Conservation (phyloP, 352 stramenopile genomes). For the Phytophthora macrochlamydospora region DNA sequence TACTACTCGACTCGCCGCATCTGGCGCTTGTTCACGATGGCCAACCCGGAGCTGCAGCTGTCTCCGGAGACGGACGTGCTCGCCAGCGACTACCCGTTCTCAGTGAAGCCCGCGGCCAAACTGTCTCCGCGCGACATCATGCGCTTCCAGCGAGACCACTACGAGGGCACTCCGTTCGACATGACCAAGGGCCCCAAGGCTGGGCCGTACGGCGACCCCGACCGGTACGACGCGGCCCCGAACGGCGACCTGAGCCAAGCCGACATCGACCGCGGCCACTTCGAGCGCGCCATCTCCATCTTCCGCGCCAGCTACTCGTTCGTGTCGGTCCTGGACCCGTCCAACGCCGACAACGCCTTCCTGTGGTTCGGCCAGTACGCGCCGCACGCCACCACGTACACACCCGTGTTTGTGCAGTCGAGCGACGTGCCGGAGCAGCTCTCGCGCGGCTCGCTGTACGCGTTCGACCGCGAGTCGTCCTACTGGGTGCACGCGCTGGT, state of each 20-base stretch:
- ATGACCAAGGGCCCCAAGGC: slow-evolving; percentile 78
- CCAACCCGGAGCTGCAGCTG: slow-evolving; percentile 69
- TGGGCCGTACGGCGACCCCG: slow-evolving; percentile 91
- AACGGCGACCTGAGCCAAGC: slow-evolving; percentile 52
- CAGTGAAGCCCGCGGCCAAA: slow-evolving; percentile 53
- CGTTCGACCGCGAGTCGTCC: slow-evolving; percentile 60
- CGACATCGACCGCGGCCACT: slow-evolving; percentile 66
- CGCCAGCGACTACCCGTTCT: slow-evolving; percentile 88
- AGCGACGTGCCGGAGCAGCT: slow-evolving; percentile 53
- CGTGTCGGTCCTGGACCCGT: slow-evolving; percentile 66
- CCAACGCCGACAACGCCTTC: slow-evolving; percentile 64
- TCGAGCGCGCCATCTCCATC: slow-evolving; percentile 94
- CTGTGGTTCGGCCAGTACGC: slow-evolving; percentile 93
- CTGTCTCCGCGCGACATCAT: slow-evolving; percentile 90
- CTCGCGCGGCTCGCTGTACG: slow-evolving; percentile 63
- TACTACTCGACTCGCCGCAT: slow-evolving; percentile 91
- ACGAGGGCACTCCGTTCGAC: slow-evolving; percentile 92
- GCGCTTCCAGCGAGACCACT: slow-evolving; percentile 92
- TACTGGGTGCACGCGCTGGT: slow-evolving; percentile 86
- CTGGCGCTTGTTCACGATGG: slow-evolving; percentile 90
- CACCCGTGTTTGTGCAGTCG: slow-evolving; percentile 86
- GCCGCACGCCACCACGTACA: slow-evolving; percentile 87
- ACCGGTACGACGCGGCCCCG: slow-evolving; percentile 80
- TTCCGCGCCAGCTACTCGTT: slow-evolving; percentile 93
- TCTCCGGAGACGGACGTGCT: slow-evolving; percentile 78